Percentiles rank a stretch among this genome's conserved stretches.
Evolutionary conservation across 371 early-diverging fungal genomes (phyloP).

Genomic region (Saksenaea oblongispora): DNA sequence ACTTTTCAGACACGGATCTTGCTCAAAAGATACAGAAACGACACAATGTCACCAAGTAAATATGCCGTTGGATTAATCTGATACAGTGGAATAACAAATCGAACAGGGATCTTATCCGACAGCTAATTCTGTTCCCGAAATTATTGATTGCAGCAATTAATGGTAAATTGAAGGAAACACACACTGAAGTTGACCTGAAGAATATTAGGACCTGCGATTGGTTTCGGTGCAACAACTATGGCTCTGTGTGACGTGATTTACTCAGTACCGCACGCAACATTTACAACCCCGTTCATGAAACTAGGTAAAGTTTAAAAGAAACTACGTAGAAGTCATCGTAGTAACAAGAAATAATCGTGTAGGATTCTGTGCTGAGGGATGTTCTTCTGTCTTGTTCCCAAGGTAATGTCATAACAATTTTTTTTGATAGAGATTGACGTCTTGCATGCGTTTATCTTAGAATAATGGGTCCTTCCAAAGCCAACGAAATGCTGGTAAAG

Average conservation of each 20-base stretch:
- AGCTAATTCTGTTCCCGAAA: conserved; percentile 70
- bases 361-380: conserved; percentile 73
- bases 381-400: conserved; percentile 65
- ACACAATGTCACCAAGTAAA: conserved; percentile 24
- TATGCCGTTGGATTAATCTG: neutral
- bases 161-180: conserved; percentile 36
- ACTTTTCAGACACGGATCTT: conserved; percentile 34
- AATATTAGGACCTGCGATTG: conserved; percentile 64
- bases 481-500: conserved; percentile 67
- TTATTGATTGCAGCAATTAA: conserved; percentile 75
- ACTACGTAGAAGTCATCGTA: neutral
- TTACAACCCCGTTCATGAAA: conserved; percentile 72
- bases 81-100: neutral
- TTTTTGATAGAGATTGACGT: neutral
- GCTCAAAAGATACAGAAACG: conserved; percentile 26
- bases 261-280: conserved; percentile 62
- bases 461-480: conserved; percentile 59
- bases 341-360: no score
- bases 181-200: neutral
- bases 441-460: conserved; percentile 19
- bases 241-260: conserved; percentile 75
- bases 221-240: conserved; percentile 68
- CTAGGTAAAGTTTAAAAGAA: conserved; percentile 36
- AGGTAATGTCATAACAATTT: conserved; percentile 25
- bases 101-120: conserved; percentile 50